Base-by-base conservation (phyloP, 306 rosid genomes). In the Vigna radiata region DNA sequence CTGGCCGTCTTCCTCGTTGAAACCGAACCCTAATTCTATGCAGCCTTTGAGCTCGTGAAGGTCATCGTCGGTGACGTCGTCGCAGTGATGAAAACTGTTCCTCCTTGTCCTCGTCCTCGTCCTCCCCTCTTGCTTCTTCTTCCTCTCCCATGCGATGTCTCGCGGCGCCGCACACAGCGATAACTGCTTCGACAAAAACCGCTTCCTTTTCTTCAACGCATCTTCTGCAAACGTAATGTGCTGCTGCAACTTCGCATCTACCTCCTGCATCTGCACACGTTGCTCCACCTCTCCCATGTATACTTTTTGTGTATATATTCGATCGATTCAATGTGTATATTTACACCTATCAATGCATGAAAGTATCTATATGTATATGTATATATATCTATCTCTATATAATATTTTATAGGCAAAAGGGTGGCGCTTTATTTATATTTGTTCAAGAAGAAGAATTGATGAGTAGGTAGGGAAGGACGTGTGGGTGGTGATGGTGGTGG, bases 21-120 rank as follows among this genome's bases (percentile, higher is more conserved):
- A 95, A 19, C 97, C 97, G 43, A 95, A 95, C 21, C 99, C 99
- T 5, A 95, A 85, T 70, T 95, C 97, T 21, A 95, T 95, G 16
- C 87, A 88, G 0, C 97, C 99, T 76, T 88, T 95, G 0, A 95
- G 97, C 84, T 95, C 99, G 4, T 80, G 37, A 5, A 91, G 71
- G 27, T 95, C 99, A 44, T 90, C 99, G 27, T 92, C 97, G 0
- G 90, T 85, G 7, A 90, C n/a, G 15, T 86, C 75, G 0, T 75
- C 86, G 2, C 54, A 60, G 6, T 81, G 83, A 0, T 79, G 72
- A 47, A 79, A 75, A 15, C 73, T 79, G 68, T 68, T 81, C 67
- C 81, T 76, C 43, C 41, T 76, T 14, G 76, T 65, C 8, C 85
- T 74, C 61, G 62, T 74, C 59, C 54, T 81, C 39, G 79, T 73